phyloP scores from a whole-genome alignment of 73 alveolate genomes.

The Tetrahymena malaccensis region DNA sequence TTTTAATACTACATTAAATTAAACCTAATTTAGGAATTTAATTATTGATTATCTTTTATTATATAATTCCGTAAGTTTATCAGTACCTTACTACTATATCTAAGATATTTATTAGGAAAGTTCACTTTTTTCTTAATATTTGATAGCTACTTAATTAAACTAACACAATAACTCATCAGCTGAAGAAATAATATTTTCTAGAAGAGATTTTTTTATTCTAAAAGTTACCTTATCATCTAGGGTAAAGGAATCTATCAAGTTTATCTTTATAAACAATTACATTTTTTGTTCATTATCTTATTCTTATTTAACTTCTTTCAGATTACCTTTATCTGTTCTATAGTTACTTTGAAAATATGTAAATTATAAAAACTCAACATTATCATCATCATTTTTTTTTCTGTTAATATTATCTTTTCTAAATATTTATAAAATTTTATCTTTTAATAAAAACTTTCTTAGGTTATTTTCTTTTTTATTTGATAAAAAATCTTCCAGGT shows the following conservation, averaged over 20 bases:
- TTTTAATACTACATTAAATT: background rate
- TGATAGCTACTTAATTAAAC: background rate
- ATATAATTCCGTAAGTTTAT: too few species aligned
- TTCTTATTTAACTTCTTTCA: background rate
- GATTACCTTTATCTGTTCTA: too few species aligned
- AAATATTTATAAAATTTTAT: background rate
- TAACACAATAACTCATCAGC: background rate
- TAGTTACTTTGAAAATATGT: background rate
- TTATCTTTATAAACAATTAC: too few species aligned
- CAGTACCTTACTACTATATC: too few species aligned
- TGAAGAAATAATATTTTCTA: background rate
- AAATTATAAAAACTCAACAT: background rate
- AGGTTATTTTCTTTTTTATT: background rate
- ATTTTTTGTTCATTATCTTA: background rate
- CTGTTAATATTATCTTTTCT: background rate
- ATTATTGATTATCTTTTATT: too few species aligned
- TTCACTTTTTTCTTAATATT: too few species aligned
- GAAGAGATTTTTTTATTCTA: background rate
- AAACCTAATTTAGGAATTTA: too few species aligned
- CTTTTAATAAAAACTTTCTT: background rate
- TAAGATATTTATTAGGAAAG: too few species aligned
- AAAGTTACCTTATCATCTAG: background rate
- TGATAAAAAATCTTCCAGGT: background rate
- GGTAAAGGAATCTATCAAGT: background rate
- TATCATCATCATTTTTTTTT: background rate